Evolutionary conservation across 148 eudicot species (phyloP).

Genomic region (Rhododendron griersonianum): DNA sequence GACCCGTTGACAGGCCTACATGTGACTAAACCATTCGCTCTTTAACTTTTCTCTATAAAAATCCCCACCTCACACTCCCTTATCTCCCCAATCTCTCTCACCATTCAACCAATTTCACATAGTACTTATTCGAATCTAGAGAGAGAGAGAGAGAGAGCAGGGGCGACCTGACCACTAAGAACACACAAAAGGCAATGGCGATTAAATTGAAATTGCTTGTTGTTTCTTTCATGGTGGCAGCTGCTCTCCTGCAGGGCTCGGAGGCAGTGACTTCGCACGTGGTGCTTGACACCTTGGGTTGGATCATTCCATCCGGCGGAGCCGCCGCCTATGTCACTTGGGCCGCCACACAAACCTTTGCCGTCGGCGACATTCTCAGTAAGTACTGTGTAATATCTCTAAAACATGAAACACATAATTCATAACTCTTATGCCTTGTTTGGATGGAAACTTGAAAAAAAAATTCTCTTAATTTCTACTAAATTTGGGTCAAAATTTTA

Average conservation of each 20-base stretch:
- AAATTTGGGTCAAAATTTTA: no score
- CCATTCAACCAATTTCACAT: not conserved
- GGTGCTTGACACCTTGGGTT: slow-evolving; percentile 30
- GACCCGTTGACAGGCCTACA: no score
- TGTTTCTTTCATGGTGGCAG: not conserved
- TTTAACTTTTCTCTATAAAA: not conserved
- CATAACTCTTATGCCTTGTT: no score
- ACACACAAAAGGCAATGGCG: not conserved
- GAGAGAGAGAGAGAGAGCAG: not conserved
- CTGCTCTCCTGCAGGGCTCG: slow-evolving; percentile 1
- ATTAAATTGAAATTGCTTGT: not conserved
- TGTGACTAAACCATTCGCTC: no score
- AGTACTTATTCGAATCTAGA: not conserved
- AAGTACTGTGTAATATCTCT: not conserved
- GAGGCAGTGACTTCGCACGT: slow-evolving; percentile 29
- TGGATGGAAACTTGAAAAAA: no score
- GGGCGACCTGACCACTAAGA: not conserved
- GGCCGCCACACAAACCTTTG: slow-evolving; percentile 45
- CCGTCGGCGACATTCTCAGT: slow-evolving; percentile 68
- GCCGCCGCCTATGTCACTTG: slow-evolving; percentile 36
- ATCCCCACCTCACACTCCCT: not conserved
- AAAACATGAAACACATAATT: no score
- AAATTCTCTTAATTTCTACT: no score
- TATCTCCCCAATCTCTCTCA: not conserved
- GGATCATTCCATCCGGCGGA: slow-evolving; percentile 27